Evolutionary conservation across 2,329 filamentous ascomycete genomes (phyloP).

Genomic region (Neopestalotiopsis sp.): DNA sequence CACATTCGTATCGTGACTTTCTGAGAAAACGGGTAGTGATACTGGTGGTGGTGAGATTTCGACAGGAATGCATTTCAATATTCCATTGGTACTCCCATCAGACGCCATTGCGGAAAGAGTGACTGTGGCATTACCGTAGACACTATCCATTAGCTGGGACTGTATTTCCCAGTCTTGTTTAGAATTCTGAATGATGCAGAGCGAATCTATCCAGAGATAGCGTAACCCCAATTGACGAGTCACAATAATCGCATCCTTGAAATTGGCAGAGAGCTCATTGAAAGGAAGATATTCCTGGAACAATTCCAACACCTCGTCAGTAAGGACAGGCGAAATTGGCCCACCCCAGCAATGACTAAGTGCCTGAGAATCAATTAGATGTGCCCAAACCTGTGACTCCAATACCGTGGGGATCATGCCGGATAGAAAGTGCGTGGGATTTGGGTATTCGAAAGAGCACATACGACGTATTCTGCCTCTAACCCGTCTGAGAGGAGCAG

Average conservation of each 20-base stretch:
- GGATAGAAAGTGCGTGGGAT: too few relatives aligned
- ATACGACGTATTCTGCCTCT: too few relatives aligned
- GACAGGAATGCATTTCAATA: background rate
- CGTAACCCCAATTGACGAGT: background rate
- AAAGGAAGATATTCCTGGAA: background rate
- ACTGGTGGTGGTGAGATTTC: background rate
- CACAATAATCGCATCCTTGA: background rate
- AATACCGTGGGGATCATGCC: too few relatives aligned
- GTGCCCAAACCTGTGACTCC: too few relatives aligned
- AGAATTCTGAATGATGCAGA: constrained; percentile 23
- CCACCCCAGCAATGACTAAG: background rate
- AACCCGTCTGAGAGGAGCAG: too few relatives aligned
- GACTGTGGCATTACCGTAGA: constrained; percentile 19
- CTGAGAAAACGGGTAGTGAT: background rate
- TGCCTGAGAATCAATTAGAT: too few relatives aligned
- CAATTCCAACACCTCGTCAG: background rate
- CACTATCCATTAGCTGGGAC: too few relatives aligned
- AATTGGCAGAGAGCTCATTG: background rate
- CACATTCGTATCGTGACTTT: background rate
- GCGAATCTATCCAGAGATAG: constrained; percentile 24
- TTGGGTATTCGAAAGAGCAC: too few relatives aligned
- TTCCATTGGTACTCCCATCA: background rate
- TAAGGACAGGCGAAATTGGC: background rate
- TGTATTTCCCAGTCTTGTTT: constrained; percentile 22
- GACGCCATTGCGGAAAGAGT: constrained; percentile 1